Evolutionary conservation across 257 asterid genomes (phyloP).

Genomic region (Cordia subcordata): DNA sequence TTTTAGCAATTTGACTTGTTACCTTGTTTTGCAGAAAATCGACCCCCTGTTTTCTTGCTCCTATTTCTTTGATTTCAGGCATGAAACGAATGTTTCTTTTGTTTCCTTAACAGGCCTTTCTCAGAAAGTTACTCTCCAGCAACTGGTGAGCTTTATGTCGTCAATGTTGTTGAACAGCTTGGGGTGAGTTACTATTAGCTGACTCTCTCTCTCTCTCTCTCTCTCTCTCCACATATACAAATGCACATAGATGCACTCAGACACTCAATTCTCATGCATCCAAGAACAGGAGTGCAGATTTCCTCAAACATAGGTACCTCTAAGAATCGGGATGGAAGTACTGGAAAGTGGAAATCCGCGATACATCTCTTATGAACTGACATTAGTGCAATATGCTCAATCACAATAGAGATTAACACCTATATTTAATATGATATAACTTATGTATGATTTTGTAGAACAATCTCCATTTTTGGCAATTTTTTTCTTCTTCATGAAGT

Average conservation of each 20-base stretch:
- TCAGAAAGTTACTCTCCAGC: slow-evolving; percentile 63
- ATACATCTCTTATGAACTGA: too few relatives aligned
- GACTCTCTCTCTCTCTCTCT: slow-evolving; percentile 3
- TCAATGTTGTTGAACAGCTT: slow-evolving; percentile 61
- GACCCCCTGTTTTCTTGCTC: not conserved
- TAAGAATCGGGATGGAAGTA: not conserved
- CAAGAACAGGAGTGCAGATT: not conserved
- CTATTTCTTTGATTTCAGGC: not conserved
- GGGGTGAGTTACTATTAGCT: slow-evolving; percentile 42
- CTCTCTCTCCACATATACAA: not conserved
- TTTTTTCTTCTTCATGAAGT: slow-evolving; percentile 2
- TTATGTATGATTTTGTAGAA: not conserved
- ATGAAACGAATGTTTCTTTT: slow-evolving; percentile 1
- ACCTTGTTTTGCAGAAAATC: not conserved
- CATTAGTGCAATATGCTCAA: too few relatives aligned
- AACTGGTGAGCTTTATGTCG: slow-evolving; percentile 49
- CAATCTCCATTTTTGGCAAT: not conserved
- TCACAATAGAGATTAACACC: too few relatives aligned
- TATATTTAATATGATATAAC: too few relatives aligned
- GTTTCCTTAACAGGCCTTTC: slow-evolving; percentile 65
- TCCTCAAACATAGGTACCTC: not conserved
- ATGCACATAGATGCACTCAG: not conserved
- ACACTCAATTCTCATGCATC: slow-evolving; percentile 6
- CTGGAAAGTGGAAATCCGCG: too few relatives aligned
- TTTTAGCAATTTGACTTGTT: not conserved